Evolutionary conservation across 2,329 filamentous ascomycete genomes (phyloP), one percentile per base, ranked within the genome.

Genomic region (Colletotrichum simmondsii): DNA sequence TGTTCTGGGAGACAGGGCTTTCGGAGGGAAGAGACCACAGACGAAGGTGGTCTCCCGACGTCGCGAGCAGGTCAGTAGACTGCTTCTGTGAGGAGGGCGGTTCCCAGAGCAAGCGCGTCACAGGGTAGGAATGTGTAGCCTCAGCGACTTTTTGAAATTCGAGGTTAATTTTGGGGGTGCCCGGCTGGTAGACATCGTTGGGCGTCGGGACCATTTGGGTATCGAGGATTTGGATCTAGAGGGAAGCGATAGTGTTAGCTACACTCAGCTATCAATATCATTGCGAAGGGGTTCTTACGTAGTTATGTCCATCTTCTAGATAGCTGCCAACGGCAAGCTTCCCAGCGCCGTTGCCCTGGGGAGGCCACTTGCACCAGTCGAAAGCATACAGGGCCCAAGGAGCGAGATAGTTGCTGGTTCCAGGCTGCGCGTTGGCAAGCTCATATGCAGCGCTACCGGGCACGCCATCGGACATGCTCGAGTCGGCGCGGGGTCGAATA

Each of bases 341-440:
- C 52, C 97, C 97, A 4, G 94, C 95, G 74, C 94, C 92, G 76
- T 92, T 92, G 78, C 84, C 92, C 78, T 95, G 91, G 2, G 96
- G 92, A 19, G 94, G 91, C 96, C 97, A 99, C 84, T 99, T 99
- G 86, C 97, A 99, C 97, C 97, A 99, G 85, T 99, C 97, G 78
- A 97, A 96, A 14, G 97, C 96, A 82, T 98, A 99, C 68, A 97
- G 92, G 16, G 95, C 93, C 95, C 97, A 99, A 0, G 96, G 95
- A 5, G 96, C 95, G 75, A 97, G 85, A 80, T 98, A 98, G 81
- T 96, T 98, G 87, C 95, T 97, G 75, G 96, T 97, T 80, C 94
- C 83, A 80, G 92, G 81, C 83, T 90, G 86, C 74, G 90, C 81
- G 80, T 90, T 90, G 75, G 91, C 90, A 64, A 91, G 87, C 78